Conservation (phyloP, 78 protist species). For the Speleostelium caveatum region DNA sequence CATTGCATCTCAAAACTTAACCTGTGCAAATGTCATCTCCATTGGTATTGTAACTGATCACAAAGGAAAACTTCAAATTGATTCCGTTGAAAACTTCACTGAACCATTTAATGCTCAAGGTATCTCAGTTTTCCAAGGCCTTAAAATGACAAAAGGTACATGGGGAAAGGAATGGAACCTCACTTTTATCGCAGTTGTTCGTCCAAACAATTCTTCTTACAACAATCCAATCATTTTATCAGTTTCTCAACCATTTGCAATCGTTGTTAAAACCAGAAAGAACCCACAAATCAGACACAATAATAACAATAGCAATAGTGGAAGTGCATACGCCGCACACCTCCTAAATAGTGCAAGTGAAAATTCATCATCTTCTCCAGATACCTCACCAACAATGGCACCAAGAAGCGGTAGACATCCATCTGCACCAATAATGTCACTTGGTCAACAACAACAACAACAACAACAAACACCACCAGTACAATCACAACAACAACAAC, state of each 20-base stretch:
- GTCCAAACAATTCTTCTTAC: constrained; percentile 53
- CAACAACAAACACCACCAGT: neutral
- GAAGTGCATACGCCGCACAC: neutral
- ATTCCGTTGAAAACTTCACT: constrained; percentile 64
- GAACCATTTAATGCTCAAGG: constrained; percentile 67
- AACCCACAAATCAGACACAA: constrained; percentile 75
- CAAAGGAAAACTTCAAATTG: constrained; percentile 75
- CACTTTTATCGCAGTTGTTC: constrained; percentile 64
- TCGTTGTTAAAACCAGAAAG: constrained; percentile 71
- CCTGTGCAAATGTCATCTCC: constrained; percentile 11
- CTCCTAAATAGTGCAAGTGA: constrained; percentile 35
- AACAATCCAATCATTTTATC: constrained; percentile 45
- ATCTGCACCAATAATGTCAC: constrained; percentile 40
- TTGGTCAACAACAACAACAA: neutral
- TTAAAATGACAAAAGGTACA: constrained; percentile 76
- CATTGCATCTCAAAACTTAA: constrained; percentile 26
- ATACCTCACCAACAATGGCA: constrained; percentile 65
- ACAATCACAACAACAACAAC: neutral
- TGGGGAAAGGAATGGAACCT: constrained; percentile 77
- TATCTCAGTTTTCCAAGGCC: constrained; percentile 66
- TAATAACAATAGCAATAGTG: neutral
- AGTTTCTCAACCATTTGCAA: constrained; percentile 62
- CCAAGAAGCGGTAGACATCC: constrained; percentile 55
- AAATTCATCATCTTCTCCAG: constrained; percentile 64
- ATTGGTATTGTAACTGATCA: constrained; percentile 71